Evolutionary conservation across 345 rosid species (phyloP).

Genomic region (Dipteronia sinensis): DNA sequence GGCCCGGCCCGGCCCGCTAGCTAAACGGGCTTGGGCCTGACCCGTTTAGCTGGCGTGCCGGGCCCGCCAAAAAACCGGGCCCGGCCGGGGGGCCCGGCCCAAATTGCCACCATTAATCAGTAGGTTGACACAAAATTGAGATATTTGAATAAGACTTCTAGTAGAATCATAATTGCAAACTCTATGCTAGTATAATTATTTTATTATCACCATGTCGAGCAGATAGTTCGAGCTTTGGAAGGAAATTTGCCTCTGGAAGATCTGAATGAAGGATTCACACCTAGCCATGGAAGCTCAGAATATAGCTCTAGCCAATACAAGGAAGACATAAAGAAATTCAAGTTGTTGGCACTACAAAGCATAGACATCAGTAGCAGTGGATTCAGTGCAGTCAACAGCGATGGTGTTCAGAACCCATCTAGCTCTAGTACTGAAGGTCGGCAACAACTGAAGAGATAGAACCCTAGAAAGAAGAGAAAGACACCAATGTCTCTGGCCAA

Average conservation of each 20-base stretch:
- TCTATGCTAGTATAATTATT: conserved; percentile 4
- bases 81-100: too few relatives aligned
- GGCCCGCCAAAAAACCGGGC: too few relatives aligned
- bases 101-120: too few relatives aligned
- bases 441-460: conserved; percentile 53
- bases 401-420: conserved; percentile 49
- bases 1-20: too few relatives aligned
- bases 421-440: conserved; percentile 66
- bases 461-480: conserved; percentile 30
- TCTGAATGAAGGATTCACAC: conserved; percentile 55
- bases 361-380: conserved; percentile 56
- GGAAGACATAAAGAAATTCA: conserved; percentile 69
- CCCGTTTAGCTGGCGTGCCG: too few relatives aligned
- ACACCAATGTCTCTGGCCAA: conserved; percentile 9
- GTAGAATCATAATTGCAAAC: not conserved
- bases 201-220: conserved; percentile 16
- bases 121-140: not conserved
- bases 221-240: conserved; percentile 85
- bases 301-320: conserved; percentile 63
- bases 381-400: conserved; percentile 62
- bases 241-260: conserved; percentile 69
- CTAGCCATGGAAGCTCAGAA: conserved; percentile 60
- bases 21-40: too few relatives aligned
- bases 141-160: not conserved
- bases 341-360: conserved; percentile 68